Conservation (phyloP, 1,139 yeast species). For the Geotrichum carabidarum region DNA sequence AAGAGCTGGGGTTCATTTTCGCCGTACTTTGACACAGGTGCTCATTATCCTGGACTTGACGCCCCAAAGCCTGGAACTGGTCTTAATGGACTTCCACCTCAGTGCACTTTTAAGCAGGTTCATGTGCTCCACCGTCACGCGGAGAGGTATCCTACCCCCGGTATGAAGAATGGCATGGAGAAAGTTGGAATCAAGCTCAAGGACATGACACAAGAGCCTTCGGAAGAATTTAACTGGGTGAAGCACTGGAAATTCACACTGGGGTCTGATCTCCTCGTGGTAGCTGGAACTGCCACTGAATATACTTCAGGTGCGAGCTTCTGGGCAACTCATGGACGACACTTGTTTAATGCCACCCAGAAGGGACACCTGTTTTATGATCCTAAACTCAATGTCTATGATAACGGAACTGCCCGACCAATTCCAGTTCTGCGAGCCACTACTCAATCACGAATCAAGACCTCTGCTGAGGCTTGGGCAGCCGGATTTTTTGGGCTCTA, state of each 20-base stretch:
- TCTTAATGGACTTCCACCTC: slow-evolving; percentile 31
- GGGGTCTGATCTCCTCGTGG: slow-evolving; percentile 36
- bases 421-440: slow-evolving; percentile 39
- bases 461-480: slow-evolving; percentile 44
- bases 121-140: slow-evolving; percentile 43
- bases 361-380: slow-evolving; percentile 26
- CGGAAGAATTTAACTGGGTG: slow-evolving; percentile 32
- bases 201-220: slow-evolving; percentile 10
- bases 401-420: slow-evolving; percentile 35
- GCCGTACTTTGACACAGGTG: slow-evolving; percentile 42
- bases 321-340: slow-evolving; percentile 43
- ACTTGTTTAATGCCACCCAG: slow-evolving; percentile 34
- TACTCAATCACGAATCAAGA: slow-evolving; percentile 39
- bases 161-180: slow-evolving; percentile 27
- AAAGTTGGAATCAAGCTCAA: slow-evolving; percentile 33
- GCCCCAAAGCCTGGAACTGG: slow-evolving; percentile 27
- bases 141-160: slow-evolving; percentile 40
- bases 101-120: slow-evolving; percentile 36
- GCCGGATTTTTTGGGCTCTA: slow-evolving; percentile 43
- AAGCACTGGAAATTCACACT: slow-evolving; percentile 36
- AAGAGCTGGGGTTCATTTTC: slow-evolving; percentile 43
- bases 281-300: slow-evolving; percentile 40
- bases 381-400: slow-evolving; percentile 30
- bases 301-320: slow-evolving; percentile 38
- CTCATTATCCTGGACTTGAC: slow-evolving; percentile 25